Evolutionary conservation across 129 eudicot species (phyloP), one percentile per base, ranked within the genome.

Genomic region (Rutidosis leptorrhynchoides): DNA sequence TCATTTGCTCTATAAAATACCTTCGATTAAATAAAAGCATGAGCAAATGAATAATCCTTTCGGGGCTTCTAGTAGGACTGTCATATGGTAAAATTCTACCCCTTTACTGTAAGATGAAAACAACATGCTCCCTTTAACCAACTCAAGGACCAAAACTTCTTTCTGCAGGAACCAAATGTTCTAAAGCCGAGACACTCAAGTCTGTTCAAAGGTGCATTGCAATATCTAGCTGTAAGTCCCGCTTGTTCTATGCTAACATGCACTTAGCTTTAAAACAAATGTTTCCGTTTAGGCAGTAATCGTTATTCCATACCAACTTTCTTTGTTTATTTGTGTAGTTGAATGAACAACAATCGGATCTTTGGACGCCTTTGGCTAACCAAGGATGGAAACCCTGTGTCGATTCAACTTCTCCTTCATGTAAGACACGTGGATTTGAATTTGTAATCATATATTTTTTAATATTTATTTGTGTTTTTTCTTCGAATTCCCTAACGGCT

Each of bases 341-440:
- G 73, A 78, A 66, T 69, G 84, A 71, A 7, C 80, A 70, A 68
- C 61, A 70, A 24, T 74, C 83, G 7, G 88, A 88, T 58, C 87
- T 89, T 43, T 93, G 99, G 99, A 79, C 56, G 9, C 96, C 99
- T 65, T 84, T 86, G 82, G 70, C 85, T 1, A 76, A 82, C 61
- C 95, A 89, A 84, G 89, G 87, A 84, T 86, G 96, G 99, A 86
- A 76, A 77, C 82, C 95, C 19, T 86, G 89, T 61, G 51, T 10
- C 5, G 69, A 73, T 9, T 75, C 83, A 24, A 58, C 77, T 45
- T 37, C 78, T 58, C 24, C 80, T 28, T 43, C 81, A 45, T 27
- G 96, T 93, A 67, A 83, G 96, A 70, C 42, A 22, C 64, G 24
- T 22, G 20, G 40, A 46, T 56, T 55, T n/a, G 10, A 14, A 22